Base-by-base conservation (phyloP, 208 protist species). In the Crithidia bombi region DNA sequence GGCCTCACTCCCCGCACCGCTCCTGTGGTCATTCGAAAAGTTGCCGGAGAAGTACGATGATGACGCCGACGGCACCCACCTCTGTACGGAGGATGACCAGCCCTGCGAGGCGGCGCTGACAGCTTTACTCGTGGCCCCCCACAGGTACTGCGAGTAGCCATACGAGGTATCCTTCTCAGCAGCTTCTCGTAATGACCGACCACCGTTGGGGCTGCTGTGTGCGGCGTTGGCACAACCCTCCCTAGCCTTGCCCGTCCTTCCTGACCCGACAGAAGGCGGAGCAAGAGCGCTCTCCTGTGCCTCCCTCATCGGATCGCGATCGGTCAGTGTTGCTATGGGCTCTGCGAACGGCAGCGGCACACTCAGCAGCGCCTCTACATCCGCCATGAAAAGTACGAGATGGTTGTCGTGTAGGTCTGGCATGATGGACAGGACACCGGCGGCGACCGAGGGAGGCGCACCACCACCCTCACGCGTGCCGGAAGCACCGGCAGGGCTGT, bases 291-390 rank as follows among this genome's bases (percentile, higher is more conserved):
- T 17, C 51, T 5, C 51, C 15, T 39, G 1, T 11, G 52, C 25
- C n/a, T 3, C 46, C 17, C 56, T 44, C 19, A n/a, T 28, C 43
- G 26, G 41, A 14, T 32, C 36, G 44, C 30, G 10, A 35, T 72
- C 66, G 9, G 41, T 64, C n/a, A 72, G 33, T 7, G 55, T 64
- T 32, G 26, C 23, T 3, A 64, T 46, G 0, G 14, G 15, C 33
- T 70, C 61, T 9, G 28, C n/a, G 64, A 89, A 82, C 0, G 83
- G 83, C 3, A 89, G 66, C 55, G 61, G 59, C 39, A 89, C 73
- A 19, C 71, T 81, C 44, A 85, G 69, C 36, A 89, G 69, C 5
- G 50, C 51, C 30, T 85, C 79, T 3, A 64, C 44, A 14, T 76
- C 56, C 5, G 46, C 69, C 19, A 70, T 30, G 25, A 78, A 73